Evolutionary conservation across 177 flowering plant species (phyloP).

Genomic region (Telopea speciosissima): DNA sequence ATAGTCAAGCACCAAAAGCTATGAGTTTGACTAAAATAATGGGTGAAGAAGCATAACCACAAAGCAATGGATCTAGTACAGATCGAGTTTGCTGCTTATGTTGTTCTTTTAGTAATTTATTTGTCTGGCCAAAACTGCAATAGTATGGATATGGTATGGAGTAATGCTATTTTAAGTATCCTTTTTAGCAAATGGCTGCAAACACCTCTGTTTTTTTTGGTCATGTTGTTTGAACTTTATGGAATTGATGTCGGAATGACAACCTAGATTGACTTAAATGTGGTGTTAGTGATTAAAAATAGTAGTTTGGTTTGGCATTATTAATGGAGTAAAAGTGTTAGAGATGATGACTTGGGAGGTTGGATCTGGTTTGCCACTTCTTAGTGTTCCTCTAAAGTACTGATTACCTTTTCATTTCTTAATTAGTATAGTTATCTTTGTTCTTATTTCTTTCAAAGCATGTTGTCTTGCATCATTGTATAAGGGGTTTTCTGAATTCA

Average conservation of each 20-base stretch:
- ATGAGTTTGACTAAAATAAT: constrained; percentile 6
- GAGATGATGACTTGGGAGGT: constrained; percentile 3
- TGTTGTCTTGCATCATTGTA: not conserved
- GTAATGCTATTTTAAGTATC: constrained; percentile 11
- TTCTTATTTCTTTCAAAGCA: constrained; percentile 6
- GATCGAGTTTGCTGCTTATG: constrained; percentile 10
- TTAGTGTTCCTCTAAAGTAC: constrained; percentile 30
- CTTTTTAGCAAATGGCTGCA: constrained; percentile 18
- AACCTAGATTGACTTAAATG: too few relatives aligned
- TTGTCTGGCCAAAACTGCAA: constrained; percentile 4
- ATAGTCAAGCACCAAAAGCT: constrained; percentile 8
- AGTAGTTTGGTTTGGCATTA: too few relatives aligned
- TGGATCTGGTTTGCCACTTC: constrained; percentile 19
- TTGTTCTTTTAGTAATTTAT: constrained; percentile 7
- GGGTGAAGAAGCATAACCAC: not conserved
- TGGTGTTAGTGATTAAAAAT: too few relatives aligned
- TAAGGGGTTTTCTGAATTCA: constrained; percentile 7
- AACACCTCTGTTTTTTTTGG: constrained; percentile 6
- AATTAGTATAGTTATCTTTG: constrained; percentile 5
- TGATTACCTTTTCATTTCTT: constrained; percentile 25
- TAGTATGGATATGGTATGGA: constrained; percentile 4
- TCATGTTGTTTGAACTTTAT: constrained; percentile 7
- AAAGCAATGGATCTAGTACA: constrained; percentile 12
- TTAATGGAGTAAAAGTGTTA: too few relatives aligned
- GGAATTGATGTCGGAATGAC: constrained; percentile 10